These are phyloP conservation scores for Naganishia antarctica DNA, from an alignment of 768 basidiomycete species.

Conservation along the genomic window DNA sequence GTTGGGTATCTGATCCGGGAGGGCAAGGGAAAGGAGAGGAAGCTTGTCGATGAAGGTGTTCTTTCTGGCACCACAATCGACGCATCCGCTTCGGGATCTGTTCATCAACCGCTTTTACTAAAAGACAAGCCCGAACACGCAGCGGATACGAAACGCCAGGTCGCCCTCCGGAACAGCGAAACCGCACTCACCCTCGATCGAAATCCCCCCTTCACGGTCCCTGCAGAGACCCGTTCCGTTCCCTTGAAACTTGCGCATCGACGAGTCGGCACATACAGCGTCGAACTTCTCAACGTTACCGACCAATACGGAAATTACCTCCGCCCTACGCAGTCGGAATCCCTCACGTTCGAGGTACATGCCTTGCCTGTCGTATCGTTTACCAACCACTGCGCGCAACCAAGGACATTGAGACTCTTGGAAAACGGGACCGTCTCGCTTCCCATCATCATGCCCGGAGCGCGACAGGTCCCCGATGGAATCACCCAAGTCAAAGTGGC, in stretches of 20 bases:
- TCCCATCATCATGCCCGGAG: conserved; percentile 54
- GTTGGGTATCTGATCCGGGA: conserved; percentile 37
- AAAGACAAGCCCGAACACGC: conserved; percentile 10
- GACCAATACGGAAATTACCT: conserved; percentile 76
- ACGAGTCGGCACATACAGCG: conserved; percentile 54
- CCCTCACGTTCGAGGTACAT: conserved; percentile 10
- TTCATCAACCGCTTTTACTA: conserved; percentile 17
- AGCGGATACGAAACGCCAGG: neutral
- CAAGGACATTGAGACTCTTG: conserved; percentile 37
- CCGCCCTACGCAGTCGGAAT: conserved; percentile 32
- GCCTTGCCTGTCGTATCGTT: conserved; percentile 18
- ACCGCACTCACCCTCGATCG: neutral
- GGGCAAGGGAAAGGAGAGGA: conserved; percentile 23
- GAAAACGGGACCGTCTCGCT: conserved; percentile 60
- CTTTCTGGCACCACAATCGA: conserved; percentile 43
- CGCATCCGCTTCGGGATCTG: neutral
- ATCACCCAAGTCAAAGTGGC: conserved; percentile 52
- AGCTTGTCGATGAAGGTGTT: conserved; percentile 31
- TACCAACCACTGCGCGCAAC: conserved; percentile 3
- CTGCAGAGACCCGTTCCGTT: conserved; percentile 8
- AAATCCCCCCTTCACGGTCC: neutral
- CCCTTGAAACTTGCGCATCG: conserved; percentile 19
- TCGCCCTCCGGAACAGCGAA: conserved; percentile 1
- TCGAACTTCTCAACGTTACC: conserved; percentile 65
- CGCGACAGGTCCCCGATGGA: conserved; percentile 58